phyloP scores from a whole-genome alignment of 164 flowering plant genomes.

The Vitis riparia region DNA sequence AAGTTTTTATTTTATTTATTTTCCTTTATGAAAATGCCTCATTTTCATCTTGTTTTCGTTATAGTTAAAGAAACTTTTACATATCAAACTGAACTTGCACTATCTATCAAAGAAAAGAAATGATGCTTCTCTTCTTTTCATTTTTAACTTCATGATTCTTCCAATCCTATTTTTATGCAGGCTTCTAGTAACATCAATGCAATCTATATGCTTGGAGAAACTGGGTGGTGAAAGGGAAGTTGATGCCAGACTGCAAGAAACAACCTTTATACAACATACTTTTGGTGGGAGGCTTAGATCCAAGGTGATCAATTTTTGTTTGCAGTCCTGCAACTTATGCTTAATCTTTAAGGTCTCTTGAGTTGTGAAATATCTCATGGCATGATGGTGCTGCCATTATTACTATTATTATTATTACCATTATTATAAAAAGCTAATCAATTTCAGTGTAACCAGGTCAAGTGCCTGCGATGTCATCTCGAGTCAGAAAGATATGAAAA shows the following conservation, averaged over 20 bases:
- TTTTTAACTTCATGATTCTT: neutral
- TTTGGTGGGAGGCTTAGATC: conserved; percentile 86
- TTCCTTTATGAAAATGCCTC: neutral
- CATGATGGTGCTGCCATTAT: neutral
- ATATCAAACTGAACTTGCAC: neutral
- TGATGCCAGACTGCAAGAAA: conserved; percentile 73
- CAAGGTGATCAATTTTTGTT: conserved; percentile 44
- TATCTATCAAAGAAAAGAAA: neutral
- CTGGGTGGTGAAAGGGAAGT: conserved; percentile 69
- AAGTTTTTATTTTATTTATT: neutral
- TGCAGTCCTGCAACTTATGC: neutral
- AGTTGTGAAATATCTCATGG: too few relatives aligned
- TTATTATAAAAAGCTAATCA: neutral
- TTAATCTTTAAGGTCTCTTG: too few relatives aligned
- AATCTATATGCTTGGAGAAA: conserved; percentile 72
- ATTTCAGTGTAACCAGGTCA: conserved; percentile 45
- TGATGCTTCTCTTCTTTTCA: neutral
- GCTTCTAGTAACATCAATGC: conserved; percentile 84
- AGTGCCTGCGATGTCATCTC: conserved; percentile 70
- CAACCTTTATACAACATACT: conserved; percentile 79
- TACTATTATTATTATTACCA: neutral
- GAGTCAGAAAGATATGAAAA: conserved; percentile 80
- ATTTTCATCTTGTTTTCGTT: neutral
- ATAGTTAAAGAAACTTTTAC: neutral
- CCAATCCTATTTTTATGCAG: conserved; percentile 31